Conservation (phyloP, 768 basidiomycete genomes). For the Paxillus ammoniavirescens region DNA sequence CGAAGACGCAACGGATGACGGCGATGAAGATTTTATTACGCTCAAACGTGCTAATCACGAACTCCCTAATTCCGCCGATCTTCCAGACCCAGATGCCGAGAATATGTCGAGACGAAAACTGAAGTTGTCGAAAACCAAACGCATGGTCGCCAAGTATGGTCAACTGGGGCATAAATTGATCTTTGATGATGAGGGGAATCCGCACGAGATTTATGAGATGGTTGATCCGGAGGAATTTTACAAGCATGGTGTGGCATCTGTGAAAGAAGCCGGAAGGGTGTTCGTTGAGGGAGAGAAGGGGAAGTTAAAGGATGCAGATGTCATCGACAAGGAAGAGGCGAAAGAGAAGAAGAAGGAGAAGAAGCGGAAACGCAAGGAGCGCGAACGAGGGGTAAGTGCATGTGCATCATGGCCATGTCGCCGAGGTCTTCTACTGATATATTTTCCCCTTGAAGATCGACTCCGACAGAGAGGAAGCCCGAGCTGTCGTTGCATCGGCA, state of each 20-base stretch:
- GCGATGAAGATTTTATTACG: constrained; percentile 85
- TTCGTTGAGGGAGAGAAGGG: constrained; percentile 75
- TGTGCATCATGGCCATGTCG: background rate
- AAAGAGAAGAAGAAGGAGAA: constrained; percentile 88
- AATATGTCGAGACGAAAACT: constrained; percentile 87
- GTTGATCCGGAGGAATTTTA: constrained; percentile 72
- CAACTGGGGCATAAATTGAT: constrained; percentile 70
- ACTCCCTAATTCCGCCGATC: constrained; percentile 38
- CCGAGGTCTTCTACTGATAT: background rate
- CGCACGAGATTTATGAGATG: constrained; percentile 83
- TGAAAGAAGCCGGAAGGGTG: constrained; percentile 59
- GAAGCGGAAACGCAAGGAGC: constrained; percentile 88
- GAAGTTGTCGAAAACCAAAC: constrained; percentile 72
- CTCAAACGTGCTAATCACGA: constrained; percentile 91
- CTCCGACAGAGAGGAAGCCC: constrained; percentile 27
- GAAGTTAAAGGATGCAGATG: constrained; percentile 69
- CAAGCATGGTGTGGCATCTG: constrained; percentile 62
- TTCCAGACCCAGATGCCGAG: constrained; percentile 35
- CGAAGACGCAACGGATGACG: constrained; percentile 41
- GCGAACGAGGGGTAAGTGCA: constrained; percentile 44
- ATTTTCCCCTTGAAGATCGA: constrained; percentile 14
- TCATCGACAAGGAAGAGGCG: constrained; percentile 77
- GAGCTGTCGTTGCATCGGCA: constrained; percentile 32
- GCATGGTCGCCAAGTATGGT: constrained; percentile 60
- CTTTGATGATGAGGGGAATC: constrained; percentile 85